Evolutionary conservation across 2,329 filamentous ascomycete genomes (phyloP), one percentile per base, ranked within the genome.

Genomic region (Phialophora verrucosa): DNA sequence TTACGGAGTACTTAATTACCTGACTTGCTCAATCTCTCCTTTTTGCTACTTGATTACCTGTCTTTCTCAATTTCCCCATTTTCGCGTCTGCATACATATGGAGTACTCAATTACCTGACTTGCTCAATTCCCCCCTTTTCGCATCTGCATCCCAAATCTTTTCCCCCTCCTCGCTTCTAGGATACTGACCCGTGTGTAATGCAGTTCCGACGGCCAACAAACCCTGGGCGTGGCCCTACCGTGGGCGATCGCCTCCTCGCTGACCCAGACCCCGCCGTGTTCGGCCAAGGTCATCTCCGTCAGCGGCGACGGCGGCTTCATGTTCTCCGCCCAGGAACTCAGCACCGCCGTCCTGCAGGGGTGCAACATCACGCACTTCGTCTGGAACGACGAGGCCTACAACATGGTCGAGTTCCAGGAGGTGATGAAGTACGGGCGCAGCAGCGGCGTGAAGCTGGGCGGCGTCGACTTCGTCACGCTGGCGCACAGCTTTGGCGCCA

Each of bases 401-500:
- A 83, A 83, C 71, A 83, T 83, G 82, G 80, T 83, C 4, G 79
- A 83, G 73, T 83, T 83, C 71, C 82, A 83, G 69, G 82, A 83
- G 73, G 80, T 81, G 64, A 78, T 81, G 73, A 83, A 83, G 73
- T 83, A 83, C 70, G 81, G 81, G 2, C 76, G 82, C 29, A 78
- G 75, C 31, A 75, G 75, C 7, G 82, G 82, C 17, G 79, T 83
- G 62, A 76, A 78, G 44, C 74, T 83, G 2, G 76, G 82, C 0
- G 82, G 82, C 0, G 78, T 83, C 2, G 81, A 83, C 62, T 83
- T 83, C 69, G 81, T 80, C 63, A 79, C 78, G 68, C 80, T 80
- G 61, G 82, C 81, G 1, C 80, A 83, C 70, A 77, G 77, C 3
- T 83, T 83, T 67, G 82, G 81, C 3, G 82, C 79, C 0, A 79